Percentiles rank a stretch among this genome's conserved stretches.
These are phyloP conservation scores for Ceratorhiza oryzae-sativae DNA, from an alignment of 1,284 basidiomycete genomes.

Conservation along the genomic window DNA sequence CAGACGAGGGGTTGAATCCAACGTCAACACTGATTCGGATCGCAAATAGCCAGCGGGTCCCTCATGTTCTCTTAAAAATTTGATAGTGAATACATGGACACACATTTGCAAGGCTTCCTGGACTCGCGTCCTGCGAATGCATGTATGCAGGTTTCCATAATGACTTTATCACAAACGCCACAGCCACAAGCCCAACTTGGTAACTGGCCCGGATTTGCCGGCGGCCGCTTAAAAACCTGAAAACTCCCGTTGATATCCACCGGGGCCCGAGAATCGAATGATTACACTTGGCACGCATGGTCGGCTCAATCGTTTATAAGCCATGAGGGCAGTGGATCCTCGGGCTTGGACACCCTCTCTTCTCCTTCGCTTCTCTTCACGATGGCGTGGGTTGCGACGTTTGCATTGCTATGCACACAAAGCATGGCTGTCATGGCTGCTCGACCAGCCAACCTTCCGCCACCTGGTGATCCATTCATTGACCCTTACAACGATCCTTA, in stretches of 20 bases:
- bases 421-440: conserved; percentile 14
- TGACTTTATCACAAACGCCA: not conserved
- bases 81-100: too few species aligned
- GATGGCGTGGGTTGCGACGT: conserved; percentile 3
- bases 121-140: too few species aligned
- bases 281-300: not conserved
- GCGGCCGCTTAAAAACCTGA: not conserved
- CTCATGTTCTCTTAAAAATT: too few species aligned
- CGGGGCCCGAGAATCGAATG: conserved; percentile 31
- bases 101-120: too few species aligned
- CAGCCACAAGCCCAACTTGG: not conserved
- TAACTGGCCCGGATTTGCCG: not conserved
- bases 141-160: too few species aligned
- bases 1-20: too few species aligned
- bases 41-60: too few species aligned
- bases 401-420: conserved; percentile 10
- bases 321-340: not conserved
- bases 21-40: too few species aligned
- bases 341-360: not conserved
- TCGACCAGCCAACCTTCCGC: conserved; percentile 20
- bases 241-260: conserved; percentile 12
- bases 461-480: conserved; percentile 54
- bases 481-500: conserved; percentile 62
- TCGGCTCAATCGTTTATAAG: conserved; percentile 6
- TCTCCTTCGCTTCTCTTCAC: not conserved